A percentile compares a stretch with the other conserved stretches of the same genome.
These are phyloP conservation scores for Glomus cerebriforme DNA, from an alignment of 192 early-diverging fungal species.

Conservation along the genomic window DNA sequence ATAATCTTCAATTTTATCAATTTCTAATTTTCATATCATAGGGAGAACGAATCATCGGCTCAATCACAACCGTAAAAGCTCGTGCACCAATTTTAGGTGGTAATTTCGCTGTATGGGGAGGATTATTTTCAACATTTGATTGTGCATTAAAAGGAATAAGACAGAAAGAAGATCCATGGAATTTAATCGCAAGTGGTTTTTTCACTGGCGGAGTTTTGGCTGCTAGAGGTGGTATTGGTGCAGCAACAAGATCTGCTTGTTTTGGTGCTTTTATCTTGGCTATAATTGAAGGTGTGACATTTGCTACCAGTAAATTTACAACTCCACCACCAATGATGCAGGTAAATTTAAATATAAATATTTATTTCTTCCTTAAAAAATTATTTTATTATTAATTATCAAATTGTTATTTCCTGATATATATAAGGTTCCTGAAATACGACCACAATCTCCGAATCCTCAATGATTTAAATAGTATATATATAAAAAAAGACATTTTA, in stretches of 20 bases:
- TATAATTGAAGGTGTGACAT: slow-evolving; percentile 90
- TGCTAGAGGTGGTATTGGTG: slow-evolving; percentile 73
- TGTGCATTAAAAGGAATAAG: slow-evolving; percentile 91
- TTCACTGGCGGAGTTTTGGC: slow-evolving; percentile 95
- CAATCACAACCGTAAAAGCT: slow-evolving; percentile 85
- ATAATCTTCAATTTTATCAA: neutral
- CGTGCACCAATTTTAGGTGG: slow-evolving; percentile 94
- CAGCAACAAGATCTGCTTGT: slow-evolving; percentile 83
- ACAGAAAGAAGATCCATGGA: slow-evolving; percentile 99
- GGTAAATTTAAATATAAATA: slow-evolving; percentile 23
- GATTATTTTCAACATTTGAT: slow-evolving; percentile 96
- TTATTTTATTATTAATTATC: neutral
- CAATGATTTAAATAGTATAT: neutral
- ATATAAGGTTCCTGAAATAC: neutral
- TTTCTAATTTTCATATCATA: slow-evolving; percentile 24
- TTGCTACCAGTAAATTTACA: slow-evolving; percentile 31
- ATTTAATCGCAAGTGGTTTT: slow-evolving; percentile 91
- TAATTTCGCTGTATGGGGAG: slow-evolving; percentile 99
- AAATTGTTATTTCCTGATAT: neutral
- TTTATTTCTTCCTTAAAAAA: neutral
- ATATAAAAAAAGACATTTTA: neutral
- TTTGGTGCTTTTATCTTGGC: slow-evolving; percentile 93
- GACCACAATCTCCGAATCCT: neutral
- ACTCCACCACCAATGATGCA: slow-evolving; percentile 42
- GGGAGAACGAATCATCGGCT: slow-evolving; percentile 89